phyloP scores from a whole-genome alignment of 2,329 filamentous ascomycete species.

The Exophiala bonariae region DNA sequence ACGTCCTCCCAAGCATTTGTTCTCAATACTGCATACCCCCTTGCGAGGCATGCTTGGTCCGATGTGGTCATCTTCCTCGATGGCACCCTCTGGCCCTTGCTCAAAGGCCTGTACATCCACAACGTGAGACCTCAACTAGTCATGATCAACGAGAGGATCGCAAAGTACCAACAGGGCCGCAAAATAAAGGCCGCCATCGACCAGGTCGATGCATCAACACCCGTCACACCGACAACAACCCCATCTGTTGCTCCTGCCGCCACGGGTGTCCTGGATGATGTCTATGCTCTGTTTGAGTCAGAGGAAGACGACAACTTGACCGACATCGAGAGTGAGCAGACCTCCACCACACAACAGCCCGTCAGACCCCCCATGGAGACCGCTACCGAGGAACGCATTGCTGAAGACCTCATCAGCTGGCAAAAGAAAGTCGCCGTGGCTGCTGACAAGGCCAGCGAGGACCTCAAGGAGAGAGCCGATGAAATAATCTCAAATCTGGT shows the following conservation, averaged over 20 bases:
- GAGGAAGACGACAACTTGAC: constrained; percentile 25
- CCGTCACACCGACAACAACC: constrained; percentile 27
- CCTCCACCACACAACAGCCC: constrained; percentile 16
- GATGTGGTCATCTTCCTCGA: constrained; percentile 71
- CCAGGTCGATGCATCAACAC: constrained; percentile 49
- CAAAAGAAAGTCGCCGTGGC: constrained; percentile 84
- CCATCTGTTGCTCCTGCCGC: constrained; percentile 15
- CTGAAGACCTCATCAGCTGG: constrained; percentile 79
- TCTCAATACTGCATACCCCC: constrained; percentile 69
- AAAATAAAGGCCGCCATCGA: constrained; percentile 61
- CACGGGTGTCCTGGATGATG: constrained; percentile 13
- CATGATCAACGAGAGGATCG: constrained; percentile 86
- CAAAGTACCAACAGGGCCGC: constrained; percentile 60
- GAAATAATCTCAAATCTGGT: constrained; percentile 75
- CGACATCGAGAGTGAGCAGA: constrained; percentile 31
- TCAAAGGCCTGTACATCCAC: constrained; percentile 78
- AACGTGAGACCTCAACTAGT: constrained; percentile 95
- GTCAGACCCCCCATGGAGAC: constrained; percentile 8
- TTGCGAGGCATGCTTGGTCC: constrained; percentile 69
- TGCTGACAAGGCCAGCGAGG: constrained; percentile 77
- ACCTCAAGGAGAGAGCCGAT: constrained; percentile 61
- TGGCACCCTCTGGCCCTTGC: constrained; percentile 74
- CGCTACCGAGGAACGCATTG: constrained; percentile 58
- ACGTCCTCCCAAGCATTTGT: constrained; percentile 65
- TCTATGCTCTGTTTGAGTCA: constrained; percentile 23